Percentiles rank a stretch among this genome's conserved stretches.
Conservation (phyloP, 208 protist genomes). For the Kentomonas sorsogonicus region DNA sequence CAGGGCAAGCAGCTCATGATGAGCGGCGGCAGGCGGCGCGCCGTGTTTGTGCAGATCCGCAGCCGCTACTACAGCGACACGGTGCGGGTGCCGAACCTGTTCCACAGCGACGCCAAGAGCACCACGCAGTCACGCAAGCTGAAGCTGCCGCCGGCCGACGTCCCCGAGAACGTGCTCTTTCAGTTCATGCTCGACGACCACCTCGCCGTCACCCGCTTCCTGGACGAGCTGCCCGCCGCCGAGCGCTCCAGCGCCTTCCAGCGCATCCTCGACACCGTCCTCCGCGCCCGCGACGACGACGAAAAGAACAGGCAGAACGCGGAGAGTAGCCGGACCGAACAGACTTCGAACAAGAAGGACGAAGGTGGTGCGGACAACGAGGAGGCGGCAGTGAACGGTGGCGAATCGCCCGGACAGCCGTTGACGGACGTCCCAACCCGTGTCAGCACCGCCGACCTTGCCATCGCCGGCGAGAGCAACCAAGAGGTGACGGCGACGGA, state of each 20-base stretch:
- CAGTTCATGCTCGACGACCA: conserved; percentile 48
- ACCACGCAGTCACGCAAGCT: conserved; percentile 52
- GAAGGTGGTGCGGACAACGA: no score
- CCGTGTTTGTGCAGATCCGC: conserved; percentile 80
- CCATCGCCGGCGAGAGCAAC: conserved; percentile 2
- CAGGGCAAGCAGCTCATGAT: conserved; percentile 65
- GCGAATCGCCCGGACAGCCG: background rate
- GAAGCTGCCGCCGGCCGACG: conserved; percentile 67
- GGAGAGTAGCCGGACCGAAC: background rate
- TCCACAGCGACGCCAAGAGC: conserved; percentile 46
- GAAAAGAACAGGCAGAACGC: background rate
- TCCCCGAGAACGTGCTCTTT: conserved; percentile 72
- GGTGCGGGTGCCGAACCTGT: conserved; percentile 63
- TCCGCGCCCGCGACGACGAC: conserved; percentile 24
- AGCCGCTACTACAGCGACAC: conserved; percentile 56
- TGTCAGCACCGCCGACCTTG: conserved; percentile 7
- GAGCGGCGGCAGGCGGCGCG: conserved; percentile 45
- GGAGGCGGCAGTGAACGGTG: no score
- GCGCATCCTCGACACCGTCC: conserved; percentile 26
- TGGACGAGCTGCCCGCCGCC: conserved; percentile 15
- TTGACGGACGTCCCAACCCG: conserved; percentile 13
- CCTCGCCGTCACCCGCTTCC: conserved; percentile 20
- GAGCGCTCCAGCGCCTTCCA: conserved; percentile 24
- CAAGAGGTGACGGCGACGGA: background rate
- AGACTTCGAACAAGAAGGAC: no score